Conservation (phyloP, 202 grass and related monocot genomes). For the Panicum virgatum region DNA sequence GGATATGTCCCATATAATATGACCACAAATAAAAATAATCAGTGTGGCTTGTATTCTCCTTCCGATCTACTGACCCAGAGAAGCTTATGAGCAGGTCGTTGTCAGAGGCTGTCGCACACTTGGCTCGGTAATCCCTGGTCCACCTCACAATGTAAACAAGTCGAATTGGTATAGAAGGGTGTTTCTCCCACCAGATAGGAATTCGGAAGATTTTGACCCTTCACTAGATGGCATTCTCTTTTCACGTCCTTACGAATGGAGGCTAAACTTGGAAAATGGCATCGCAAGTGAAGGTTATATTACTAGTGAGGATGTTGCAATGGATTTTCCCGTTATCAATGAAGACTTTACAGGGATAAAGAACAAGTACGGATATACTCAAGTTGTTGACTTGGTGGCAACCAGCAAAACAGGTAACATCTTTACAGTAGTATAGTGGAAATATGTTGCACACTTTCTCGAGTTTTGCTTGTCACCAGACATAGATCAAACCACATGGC, state of each 20-base stretch:
- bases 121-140: conserved; percentile 40
- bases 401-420: conserved; percentile 32
- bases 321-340: conserved; percentile 52
- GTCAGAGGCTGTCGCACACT: conserved; percentile 31
- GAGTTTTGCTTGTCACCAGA: no score
- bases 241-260: conserved; percentile 47
- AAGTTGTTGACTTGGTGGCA: conserved; percentile 47
- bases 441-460: neutral
- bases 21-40: no score
- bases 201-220: conserved; percentile 39
- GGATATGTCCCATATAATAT: no score
- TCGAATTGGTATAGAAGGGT: conserved; percentile 33
- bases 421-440: neutral
- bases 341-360: conserved; percentile 1
- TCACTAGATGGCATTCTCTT: conserved; percentile 40
- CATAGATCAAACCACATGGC: no score
- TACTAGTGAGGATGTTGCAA: conserved; percentile 33
- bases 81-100: conserved; percentile 1
- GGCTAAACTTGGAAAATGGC: conserved; percentile 31
- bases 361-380: conserved; percentile 47
- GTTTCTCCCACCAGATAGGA: conserved; percentile 26
- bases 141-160: conserved; percentile 14
- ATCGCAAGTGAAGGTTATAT: conserved; percentile 35
- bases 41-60: no score
- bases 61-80: neutral